Conservation (phyloP, 345 rosid genomes). For the Limnanthes douglasii region DNA sequence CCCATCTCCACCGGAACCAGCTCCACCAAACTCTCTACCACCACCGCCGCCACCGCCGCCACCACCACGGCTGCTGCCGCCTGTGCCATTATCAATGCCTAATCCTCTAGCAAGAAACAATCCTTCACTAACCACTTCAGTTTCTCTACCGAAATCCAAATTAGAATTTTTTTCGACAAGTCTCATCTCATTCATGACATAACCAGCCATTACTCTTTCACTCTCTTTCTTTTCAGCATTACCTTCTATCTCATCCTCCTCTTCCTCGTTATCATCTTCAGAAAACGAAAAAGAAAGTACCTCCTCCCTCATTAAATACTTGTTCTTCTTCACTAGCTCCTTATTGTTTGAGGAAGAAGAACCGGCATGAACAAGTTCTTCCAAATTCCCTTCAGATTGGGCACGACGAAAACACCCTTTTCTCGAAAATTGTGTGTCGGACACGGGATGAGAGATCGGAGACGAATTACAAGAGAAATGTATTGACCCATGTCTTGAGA, state of each 20-base stretch:
- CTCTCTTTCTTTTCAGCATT: not conserved
- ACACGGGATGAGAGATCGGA: constrained; percentile 25
- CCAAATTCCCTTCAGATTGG: constrained; percentile 43
- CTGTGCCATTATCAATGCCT: constrained; percentile 12
- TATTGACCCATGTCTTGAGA: constrained; percentile 6
- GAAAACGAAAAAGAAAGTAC: constrained; percentile 37
- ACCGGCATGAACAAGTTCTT: constrained; percentile 21
- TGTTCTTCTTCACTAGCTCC: constrained; percentile 2
- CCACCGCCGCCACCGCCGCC: no score
- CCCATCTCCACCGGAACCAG: constrained; percentile 16
- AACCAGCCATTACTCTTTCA: constrained; percentile 8
- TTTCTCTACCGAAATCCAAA: constrained; percentile 9
- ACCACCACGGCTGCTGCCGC: constrained; percentile 9
- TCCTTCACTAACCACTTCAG: constrained; percentile 10
- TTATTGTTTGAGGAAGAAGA: constrained; percentile 10
- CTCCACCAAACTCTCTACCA: constrained; percentile 11
- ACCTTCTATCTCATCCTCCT: constrained; percentile 14
- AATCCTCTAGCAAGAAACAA: constrained; percentile 30
- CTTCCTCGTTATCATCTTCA: constrained; percentile 5
- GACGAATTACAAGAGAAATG: constrained; percentile 23
- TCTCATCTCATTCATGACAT: constrained; percentile 7
- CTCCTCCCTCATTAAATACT: constrained; percentile 18
- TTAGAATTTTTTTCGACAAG: constrained; percentile 5
- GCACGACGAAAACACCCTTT: constrained; percentile 29
- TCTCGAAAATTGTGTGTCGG: constrained; percentile 2